Evolutionary conservation across 2,329 filamentous ascomycete genomes (phyloP).

Genomic region (Talaromyces sp.): DNA sequence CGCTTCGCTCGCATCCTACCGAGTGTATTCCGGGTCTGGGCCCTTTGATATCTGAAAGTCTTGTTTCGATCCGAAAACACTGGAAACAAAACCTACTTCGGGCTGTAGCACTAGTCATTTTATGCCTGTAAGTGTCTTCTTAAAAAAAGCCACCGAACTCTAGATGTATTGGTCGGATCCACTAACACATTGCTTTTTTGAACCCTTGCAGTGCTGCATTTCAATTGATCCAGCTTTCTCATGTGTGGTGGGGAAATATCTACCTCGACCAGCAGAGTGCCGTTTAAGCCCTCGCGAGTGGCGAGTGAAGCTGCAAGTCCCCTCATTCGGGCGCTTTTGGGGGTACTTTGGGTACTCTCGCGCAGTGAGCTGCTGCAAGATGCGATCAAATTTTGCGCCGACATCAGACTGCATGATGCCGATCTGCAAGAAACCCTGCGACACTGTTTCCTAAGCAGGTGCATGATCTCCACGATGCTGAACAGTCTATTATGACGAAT

Average conservation of each 20-base stretch:
- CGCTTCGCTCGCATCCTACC: conserved; percentile 35
- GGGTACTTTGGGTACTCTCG: conserved; percentile 22
- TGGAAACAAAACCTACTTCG: conserved; percentile 28
- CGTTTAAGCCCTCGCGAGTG: conserved; percentile 6
- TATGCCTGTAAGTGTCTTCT: conserved; percentile 20
- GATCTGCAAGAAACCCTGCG: conserved; percentile 24
- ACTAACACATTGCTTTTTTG: too few species aligned
- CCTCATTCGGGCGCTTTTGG: conserved; percentile 20
- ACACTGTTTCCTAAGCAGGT: conserved; percentile 6
- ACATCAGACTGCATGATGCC: conserved; percentile 28
- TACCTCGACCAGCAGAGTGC: not conserved
- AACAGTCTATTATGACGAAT: not conserved
- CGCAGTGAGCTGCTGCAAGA: conserved; percentile 24
- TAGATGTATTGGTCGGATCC: too few species aligned
- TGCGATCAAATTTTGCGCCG: conserved; percentile 31
- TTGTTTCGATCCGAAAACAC: conserved; percentile 13
- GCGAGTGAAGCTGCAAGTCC: conserved; percentile 25
- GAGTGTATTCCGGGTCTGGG: conserved; percentile 33
- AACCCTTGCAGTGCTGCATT: conserved; percentile 14
- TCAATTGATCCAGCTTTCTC: conserved; percentile 2
- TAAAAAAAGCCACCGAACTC: too few species aligned
- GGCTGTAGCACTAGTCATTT: conserved; percentile 28
- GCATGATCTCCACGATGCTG: conserved; percentile 16
- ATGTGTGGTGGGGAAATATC: not conserved
- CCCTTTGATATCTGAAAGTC: conserved; percentile 20